phyloP scores from a whole-genome alignment of 1,284 basidiomycete genomes.

The Pisolithus thermaeus region DNA sequence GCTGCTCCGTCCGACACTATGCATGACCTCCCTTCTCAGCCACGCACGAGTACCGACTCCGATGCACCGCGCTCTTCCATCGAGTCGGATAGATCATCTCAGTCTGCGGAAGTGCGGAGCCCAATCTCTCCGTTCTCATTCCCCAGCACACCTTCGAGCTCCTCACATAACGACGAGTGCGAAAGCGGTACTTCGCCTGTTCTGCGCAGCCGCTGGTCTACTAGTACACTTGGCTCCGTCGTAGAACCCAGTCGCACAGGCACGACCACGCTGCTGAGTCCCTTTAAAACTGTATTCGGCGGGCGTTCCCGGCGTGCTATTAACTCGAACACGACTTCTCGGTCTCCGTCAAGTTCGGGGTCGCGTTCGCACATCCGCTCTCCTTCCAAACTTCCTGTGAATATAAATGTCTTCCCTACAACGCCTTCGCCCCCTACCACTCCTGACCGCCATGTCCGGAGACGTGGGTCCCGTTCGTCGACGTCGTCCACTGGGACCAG shows the following conservation, averaged over 20 bases:
- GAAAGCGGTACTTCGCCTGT: constrained; percentile 5
- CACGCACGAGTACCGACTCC: constrained; percentile 24
- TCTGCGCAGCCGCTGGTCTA: constrained; percentile 62
- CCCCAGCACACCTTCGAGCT: constrained; percentile 6
- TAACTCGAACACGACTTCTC: neutral
- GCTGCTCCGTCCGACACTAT: constrained; percentile 7
- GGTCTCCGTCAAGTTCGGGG: constrained; percentile 1
- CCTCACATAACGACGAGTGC: constrained; percentile 11
- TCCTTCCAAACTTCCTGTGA: constrained; percentile 3
- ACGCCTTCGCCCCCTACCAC: constrained; percentile 25
- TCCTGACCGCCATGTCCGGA: constrained; percentile 12
- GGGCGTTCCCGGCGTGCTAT: constrained; percentile 11
- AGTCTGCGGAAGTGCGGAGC: constrained; percentile 6
- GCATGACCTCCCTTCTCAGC: constrained; percentile 7
- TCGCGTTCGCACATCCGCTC: neutral
- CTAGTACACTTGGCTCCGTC: constrained; percentile 44
- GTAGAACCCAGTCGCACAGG: constrained; percentile 14
- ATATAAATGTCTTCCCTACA: constrained; percentile 1
- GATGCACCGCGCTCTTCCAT: constrained; percentile 24
- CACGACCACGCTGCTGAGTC: constrained; percentile 14
- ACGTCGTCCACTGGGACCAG: constrained; percentile 31
- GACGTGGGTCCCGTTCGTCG: constrained; percentile 21
- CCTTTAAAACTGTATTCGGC: constrained; percentile 19
- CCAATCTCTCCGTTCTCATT: constrained; percentile 9
- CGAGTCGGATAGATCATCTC: constrained; percentile 18